Percentiles rank a stretch among this genome's conserved stretches.
Evolutionary conservation across 306 rosid genomes (phyloP).

Genomic region (Quercus mongolica): DNA sequence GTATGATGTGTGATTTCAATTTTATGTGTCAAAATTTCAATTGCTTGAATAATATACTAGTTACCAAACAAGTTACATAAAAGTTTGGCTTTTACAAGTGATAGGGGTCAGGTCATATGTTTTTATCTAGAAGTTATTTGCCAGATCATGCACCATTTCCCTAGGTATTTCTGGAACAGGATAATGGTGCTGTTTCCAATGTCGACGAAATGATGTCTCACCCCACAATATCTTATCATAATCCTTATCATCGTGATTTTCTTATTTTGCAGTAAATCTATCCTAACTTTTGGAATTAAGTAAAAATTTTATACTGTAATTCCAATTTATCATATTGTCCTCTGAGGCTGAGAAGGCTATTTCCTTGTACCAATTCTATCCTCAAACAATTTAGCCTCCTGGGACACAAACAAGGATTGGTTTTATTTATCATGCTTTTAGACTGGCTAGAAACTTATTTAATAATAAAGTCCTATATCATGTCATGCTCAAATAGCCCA

Average conservation of each 20-base stretch:
- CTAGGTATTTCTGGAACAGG: neutral
- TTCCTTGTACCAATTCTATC: neutral
- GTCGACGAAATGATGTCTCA: neutral
- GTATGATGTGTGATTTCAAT: conserved; percentile 30
- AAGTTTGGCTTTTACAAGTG: neutral
- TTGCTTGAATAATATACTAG: neutral
- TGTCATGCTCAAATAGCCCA: neutral
- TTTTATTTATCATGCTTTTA: neutral
- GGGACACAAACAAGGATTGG: neutral
- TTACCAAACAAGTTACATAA: too few species aligned
- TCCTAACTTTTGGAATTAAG: neutral
- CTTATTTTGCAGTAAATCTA: neutral
- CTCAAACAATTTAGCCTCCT: neutral
- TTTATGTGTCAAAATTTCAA: neutral
- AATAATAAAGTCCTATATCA: neutral
- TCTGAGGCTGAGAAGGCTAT: neutral
- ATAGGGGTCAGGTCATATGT: neutral
- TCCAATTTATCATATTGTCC: neutral
- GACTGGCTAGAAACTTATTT: neutral
- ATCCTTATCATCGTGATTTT: neutral
- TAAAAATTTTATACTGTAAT: neutral
- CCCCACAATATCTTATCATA: neutral
- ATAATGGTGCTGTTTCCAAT: neutral
- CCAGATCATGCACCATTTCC: neutral
- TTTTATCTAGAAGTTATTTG: neutral